These are phyloP conservation scores for Tolypocladium guangdongense DNA, from an alignment of 2,329 filamentous ascomycete species.

Conservation along the genomic window DNA sequence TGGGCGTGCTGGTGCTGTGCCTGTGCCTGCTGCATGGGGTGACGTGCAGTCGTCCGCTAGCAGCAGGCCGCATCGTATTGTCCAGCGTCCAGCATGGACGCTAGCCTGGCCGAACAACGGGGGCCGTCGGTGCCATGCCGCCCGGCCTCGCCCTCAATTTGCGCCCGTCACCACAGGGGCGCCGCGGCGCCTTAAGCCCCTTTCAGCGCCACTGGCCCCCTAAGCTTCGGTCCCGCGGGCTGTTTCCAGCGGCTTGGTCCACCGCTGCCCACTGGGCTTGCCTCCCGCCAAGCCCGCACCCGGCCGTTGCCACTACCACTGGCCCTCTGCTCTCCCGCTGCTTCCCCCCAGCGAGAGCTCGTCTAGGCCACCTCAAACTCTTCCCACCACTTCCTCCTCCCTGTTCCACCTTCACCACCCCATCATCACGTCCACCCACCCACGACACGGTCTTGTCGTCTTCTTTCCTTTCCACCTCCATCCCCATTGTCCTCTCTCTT, in stretches of 20 bases:
- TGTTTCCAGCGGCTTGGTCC: neutral
- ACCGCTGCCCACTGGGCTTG: neutral
- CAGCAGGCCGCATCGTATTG: neutral
- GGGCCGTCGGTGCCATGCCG: too few relatives aligned
- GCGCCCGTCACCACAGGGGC: neutral
- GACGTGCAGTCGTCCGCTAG: neutral
- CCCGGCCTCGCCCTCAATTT: neutral
- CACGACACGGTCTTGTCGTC: conserved; percentile 7
- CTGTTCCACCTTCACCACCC: conserved; percentile 7
- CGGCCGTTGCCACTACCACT: neutral
- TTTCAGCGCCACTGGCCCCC: neutral
- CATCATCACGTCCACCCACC: neutral
- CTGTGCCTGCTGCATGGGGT: neutral
- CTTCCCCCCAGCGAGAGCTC: neutral
- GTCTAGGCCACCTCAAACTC: neutral
- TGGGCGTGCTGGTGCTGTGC: neutral
- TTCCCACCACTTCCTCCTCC: conserved; percentile 3
- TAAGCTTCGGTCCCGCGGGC: neutral
- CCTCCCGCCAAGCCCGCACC: neutral
- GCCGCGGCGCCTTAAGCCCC: neutral
- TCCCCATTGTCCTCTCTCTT: conserved; percentile 14
- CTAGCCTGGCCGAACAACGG: neutral
- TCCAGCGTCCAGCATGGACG: neutral
- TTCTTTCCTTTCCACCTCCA: conserved; percentile 15
- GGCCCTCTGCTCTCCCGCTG: neutral